These are phyloP conservation scores for Podaxis sp. DNA, from an alignment of 768 basidiomycete genomes.

Conservation along the genomic window DNA sequence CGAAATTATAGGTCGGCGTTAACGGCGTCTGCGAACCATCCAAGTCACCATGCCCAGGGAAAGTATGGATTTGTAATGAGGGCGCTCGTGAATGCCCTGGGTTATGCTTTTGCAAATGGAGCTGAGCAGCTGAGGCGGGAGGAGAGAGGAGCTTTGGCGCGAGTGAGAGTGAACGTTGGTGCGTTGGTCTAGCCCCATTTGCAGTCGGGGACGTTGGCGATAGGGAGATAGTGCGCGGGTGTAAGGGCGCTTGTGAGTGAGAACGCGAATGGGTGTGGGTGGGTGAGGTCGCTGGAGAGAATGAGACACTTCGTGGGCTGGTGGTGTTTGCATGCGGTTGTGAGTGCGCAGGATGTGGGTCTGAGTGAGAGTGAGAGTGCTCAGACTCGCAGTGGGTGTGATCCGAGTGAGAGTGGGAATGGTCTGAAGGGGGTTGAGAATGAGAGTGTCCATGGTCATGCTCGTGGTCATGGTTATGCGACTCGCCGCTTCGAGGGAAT, in stretches of 20 bases:
- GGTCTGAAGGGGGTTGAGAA: slow-evolving; percentile 22
- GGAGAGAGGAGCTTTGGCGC: slow-evolving; percentile 13
- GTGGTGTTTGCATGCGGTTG: neutral
- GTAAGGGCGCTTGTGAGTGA: slow-evolving; percentile 3
- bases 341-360: slow-evolving; percentile 15
- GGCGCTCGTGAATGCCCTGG: slow-evolving; percentile 17
- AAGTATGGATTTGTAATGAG: slow-evolving; percentile 28
- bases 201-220: neutral
- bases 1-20: slow-evolving; percentile 59
- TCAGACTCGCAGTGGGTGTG: slow-evolving; percentile 12
- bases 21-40: slow-evolving; percentile 43
- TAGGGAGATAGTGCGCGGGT: slow-evolving; percentile 1
- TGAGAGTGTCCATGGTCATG: slow-evolving; percentile 21
- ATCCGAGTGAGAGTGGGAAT: slow-evolving; percentile 23
- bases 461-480: slow-evolving; percentile 7
- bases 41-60: slow-evolving; percentile 22
- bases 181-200: slow-evolving; percentile 17
- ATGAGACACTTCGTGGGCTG: slow-evolving; percentile 15
- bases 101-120: slow-evolving; percentile 6
- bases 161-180: slow-evolving; percentile 15
- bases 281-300: slow-evolving; percentile 20
- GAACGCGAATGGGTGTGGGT: slow-evolving; percentile 21
- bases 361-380: slow-evolving; percentile 20
- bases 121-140: slow-evolving; percentile 8
- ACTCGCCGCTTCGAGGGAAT: slow-evolving; percentile 14